Conservation (phyloP, 208 protist genomes). For the Leishmania mexicana region DNA sequence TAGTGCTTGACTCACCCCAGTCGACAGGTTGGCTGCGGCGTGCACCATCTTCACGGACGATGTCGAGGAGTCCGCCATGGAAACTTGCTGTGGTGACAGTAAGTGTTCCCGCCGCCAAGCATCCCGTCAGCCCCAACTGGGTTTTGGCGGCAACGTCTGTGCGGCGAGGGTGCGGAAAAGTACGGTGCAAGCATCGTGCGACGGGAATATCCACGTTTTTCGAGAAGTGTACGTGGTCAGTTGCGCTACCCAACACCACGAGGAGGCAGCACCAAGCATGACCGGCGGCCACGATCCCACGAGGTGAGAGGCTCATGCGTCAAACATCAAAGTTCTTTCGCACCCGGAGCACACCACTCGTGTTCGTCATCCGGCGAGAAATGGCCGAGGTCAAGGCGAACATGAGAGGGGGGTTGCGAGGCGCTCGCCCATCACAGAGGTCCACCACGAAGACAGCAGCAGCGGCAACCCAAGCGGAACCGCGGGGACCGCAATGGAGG, state of each 20-base stretch:
- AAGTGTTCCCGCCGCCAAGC: neutral
- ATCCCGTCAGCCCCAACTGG: neutral
- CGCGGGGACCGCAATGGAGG: too few species aligned
- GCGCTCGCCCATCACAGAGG: too few species aligned
- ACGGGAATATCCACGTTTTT: neutral
- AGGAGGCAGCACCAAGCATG: neutral
- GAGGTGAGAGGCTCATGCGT: neutral
- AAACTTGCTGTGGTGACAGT: neutral
- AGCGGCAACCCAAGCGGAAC: too few species aligned
- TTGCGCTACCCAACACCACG: neutral
- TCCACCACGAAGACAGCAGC: too few species aligned
- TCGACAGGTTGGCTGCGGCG: neutral
- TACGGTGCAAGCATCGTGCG: neutral
- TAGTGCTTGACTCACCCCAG: neutral
- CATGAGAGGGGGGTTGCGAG: too few species aligned
- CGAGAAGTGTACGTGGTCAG: neutral
- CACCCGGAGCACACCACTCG: neutral
- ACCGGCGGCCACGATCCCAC: neutral
- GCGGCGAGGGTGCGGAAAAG: neutral
- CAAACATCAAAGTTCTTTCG: neutral
- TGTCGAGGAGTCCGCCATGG: neutral
- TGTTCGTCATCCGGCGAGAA: too few species aligned
- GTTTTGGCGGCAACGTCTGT: neutral
- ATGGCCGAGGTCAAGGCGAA: too few species aligned
- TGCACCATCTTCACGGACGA: neutral